Base-by-base conservation (phyloP, 2,329 filamentous ascomycete species). In the Pseudogymnoascus sp. region DNA sequence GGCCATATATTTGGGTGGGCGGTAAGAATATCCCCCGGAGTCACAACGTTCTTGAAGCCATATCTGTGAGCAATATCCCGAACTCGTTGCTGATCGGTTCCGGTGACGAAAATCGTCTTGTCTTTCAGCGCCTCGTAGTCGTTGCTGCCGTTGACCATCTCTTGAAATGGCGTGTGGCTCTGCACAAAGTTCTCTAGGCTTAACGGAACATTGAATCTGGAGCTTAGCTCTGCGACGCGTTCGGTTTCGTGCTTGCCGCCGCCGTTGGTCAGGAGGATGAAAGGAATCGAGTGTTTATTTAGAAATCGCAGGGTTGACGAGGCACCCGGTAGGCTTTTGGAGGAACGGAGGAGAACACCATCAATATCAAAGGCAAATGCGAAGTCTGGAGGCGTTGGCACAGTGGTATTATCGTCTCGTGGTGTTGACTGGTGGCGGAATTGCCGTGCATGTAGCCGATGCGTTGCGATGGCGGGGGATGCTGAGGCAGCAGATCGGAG, bases 181-280 rank as follows among this genome's bases (percentile, higher is more conserved):
- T 97, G 90, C 49, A 97, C 82, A 71, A 96, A 91, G 75, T 88
- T 88, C 66, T 82, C 83, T 12, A 82, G 82, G 40, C 87, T 82
- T 46, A 95, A 78, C 14, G 80, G 76, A 1, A 92, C 78, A 25
- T 83, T 79, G 5, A 96, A 82, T 68, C 85, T 86, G 46, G 82
- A 74, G 68, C 84, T 87, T 62, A 96, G 80, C 65, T 93, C 88
- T 6, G 79, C 78, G 31, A 91, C 88, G 16, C 91, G 84, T 64
- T 89, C 87, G 2, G 79, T 79, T 76, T 97, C 93, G 66, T 87
- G 85, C 72, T 89, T 91, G 64, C 95, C 95, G 43, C 95, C 95
- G 69, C 95, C 95, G 76, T 99, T 99, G 64, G 95, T 99, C 66
- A 99, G 82, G 36, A 99, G 85, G 70, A 99, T 93, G 77, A 96